These are phyloP conservation scores for Exophiala lecanii-corni DNA, from an alignment of 2,329 filamentous ascomycete species.

Conservation along the genomic window DNA sequence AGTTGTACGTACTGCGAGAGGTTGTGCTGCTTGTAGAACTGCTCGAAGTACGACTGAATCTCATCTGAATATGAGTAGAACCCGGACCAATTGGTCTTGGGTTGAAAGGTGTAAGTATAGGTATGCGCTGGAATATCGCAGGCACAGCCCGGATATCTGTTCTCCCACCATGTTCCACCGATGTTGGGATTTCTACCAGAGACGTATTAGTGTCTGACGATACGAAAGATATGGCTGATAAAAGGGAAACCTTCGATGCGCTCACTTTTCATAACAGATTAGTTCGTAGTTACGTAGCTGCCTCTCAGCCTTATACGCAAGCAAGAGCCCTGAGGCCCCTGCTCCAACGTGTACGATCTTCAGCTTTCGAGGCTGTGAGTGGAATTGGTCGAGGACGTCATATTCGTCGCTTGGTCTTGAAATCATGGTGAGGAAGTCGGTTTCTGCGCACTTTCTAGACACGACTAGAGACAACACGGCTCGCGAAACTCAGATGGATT, in stretches of 20 bases:
- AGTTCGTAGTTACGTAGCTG: constrained; percentile 17
- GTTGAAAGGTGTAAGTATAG: constrained; percentile 49
- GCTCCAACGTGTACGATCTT: background rate
- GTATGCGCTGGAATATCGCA: constrained; percentile 44
- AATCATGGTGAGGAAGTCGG: constrained; percentile 9
- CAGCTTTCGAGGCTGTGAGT: background rate
- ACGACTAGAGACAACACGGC: background rate
- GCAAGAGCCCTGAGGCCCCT: constrained; percentile 8
- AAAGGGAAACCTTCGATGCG: too few species aligned
- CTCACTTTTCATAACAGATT: constrained; percentile 20
- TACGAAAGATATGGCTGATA: too few species aligned
- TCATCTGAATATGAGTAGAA: constrained; percentile 18
- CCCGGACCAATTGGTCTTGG: constrained; percentile 28
- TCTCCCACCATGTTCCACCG: constrained; percentile 18
- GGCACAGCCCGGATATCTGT: constrained; percentile 15
- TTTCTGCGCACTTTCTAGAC: too few species aligned
- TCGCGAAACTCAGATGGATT: background rate
- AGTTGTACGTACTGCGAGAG: constrained; percentile 4
- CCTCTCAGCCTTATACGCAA: constrained; percentile 10
- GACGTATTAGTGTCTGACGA: background rate
- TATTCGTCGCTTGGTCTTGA: constrained; percentile 1
- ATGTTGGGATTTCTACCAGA: constrained; percentile 8
- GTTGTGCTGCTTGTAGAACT: constrained; percentile 36
- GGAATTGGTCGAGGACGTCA: constrained; percentile 1
- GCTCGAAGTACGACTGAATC: constrained; percentile 18